Conservation (phyloP, 805 yeast genomes). For the Yamadazyma kitorensis region DNA sequence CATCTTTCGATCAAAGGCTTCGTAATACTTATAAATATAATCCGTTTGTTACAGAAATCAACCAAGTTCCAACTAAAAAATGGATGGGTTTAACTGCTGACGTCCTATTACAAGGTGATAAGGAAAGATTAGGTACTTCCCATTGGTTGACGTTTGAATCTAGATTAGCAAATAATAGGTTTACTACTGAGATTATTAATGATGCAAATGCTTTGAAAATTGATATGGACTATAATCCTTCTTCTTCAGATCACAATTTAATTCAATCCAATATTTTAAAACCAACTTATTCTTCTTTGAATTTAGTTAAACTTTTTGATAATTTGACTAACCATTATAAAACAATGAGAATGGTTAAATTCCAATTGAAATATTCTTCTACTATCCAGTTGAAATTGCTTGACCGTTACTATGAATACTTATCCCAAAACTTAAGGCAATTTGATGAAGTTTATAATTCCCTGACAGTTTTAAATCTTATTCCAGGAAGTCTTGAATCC, state of each 20-base stretch:
- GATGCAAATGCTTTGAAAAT: conserved; percentile 51
- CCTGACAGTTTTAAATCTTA: conserved; percentile 30
- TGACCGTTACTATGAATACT: conserved; percentile 46
- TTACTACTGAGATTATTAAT: conserved; percentile 46
- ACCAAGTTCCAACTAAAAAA: conserved; percentile 21
- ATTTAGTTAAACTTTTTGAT: conserved; percentile 55
- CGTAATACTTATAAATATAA: conserved; percentile 44
- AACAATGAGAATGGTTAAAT: conserved; percentile 47
- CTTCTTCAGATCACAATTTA: conserved; percentile 9
- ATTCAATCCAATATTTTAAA: conserved; percentile 9
- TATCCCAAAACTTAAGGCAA: conserved; percentile 40
- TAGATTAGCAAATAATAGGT: conserved; percentile 49
- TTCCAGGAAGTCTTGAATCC: conserved; percentile 35
- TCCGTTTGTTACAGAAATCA: conserved; percentile 30
- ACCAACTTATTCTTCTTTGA: conserved; percentile 64
- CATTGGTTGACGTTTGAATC: conserved; percentile 56
- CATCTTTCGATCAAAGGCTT: conserved; percentile 55
- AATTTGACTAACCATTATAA: conserved; percentile 54
- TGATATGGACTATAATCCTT: conserved; percentile 48
- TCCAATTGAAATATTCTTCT: conserved; percentile 53
- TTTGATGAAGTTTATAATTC: conserved; percentile 38
- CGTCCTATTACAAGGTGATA: conserved; percentile 29
- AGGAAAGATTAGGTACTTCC: conserved; percentile 28
- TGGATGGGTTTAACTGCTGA: conserved; percentile 52
- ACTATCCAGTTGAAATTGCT: conserved; percentile 57